Evolutionary conservation across 257 asterid genomes (phyloP).

Genomic region (Solanum rostratum): DNA sequence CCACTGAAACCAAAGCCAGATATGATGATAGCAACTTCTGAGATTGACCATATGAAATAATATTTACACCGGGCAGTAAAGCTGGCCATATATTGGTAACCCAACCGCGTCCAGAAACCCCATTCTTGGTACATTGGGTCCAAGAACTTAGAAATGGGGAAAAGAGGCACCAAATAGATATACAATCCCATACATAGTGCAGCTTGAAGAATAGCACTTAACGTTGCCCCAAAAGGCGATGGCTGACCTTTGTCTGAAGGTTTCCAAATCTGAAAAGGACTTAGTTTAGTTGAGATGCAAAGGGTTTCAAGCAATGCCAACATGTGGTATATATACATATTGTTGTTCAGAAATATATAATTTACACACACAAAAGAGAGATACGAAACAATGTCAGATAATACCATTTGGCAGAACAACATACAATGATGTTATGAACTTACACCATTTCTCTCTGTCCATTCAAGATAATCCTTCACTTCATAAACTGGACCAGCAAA

Average conservation of each 20-base stretch:
- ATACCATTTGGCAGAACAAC: not conserved
- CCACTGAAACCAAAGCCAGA: conserved; percentile 98
- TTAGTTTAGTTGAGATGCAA: not conserved
- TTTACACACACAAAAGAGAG: not conserved
- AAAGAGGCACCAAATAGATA: conserved; percentile 63
- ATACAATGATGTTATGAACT: conserved; percentile 1
- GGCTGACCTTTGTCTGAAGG: conserved; percentile 61
- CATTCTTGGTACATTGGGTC: conserved; percentile 72
- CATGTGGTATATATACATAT: not conserved
- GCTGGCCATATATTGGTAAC: conserved; percentile 84
- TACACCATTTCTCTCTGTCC: conserved; percentile 88
- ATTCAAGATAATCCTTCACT: conserved; percentile 80
- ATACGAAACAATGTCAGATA: not conserved
- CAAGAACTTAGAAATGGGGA: conserved; percentile 71
- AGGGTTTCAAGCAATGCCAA: not conserved
- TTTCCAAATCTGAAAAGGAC: conserved; percentile 51
- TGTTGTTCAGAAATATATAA: not conserved
- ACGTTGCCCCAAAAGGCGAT: conserved; percentile 70
- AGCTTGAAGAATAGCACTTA: conserved; percentile 79
- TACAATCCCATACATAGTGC: conserved; percentile 88
- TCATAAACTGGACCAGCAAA: conserved; percentile 98
- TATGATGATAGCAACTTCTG: conserved; percentile 81
- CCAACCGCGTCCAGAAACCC: conserved; percentile 67
- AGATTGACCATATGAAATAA: conserved; percentile 94
- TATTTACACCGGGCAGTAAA: conserved; percentile 96